These are phyloP conservation scores for Boletus sp. DNA, from an alignment of 768 basidiomycete genomes.

Conservation along the genomic window DNA sequence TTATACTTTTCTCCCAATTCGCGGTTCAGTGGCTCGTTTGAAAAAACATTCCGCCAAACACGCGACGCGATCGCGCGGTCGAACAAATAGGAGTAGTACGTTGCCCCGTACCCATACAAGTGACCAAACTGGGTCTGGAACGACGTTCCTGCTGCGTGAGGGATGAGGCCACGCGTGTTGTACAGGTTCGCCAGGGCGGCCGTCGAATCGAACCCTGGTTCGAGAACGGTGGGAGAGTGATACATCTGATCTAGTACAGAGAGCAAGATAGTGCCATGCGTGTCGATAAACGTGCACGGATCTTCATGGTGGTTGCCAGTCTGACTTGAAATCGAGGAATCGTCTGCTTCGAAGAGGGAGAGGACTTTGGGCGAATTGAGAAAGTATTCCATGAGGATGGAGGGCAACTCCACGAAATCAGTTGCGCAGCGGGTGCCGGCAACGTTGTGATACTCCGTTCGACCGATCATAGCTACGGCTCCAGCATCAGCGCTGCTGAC, in stretches of 20 bases:
- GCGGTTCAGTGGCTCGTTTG: constrained; percentile 60
- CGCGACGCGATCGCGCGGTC: constrained; percentile 93
- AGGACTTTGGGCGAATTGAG: constrained; percentile 81
- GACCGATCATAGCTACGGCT: constrained; percentile 87
- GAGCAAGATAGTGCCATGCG: constrained; percentile 86
- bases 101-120: constrained; percentile 93
- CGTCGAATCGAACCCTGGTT: constrained; percentile 71
- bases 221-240: constrained; percentile 65
- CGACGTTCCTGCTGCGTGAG: constrained; percentile 78
- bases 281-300: constrained; percentile 81
- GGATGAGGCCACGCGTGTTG: constrained; percentile 72
- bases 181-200: constrained; percentile 56
- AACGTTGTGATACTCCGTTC: constrained; percentile 96
- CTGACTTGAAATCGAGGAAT: constrained; percentile 42
- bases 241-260: constrained; percentile 87
- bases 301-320: constrained; percentile 68
- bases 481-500: constrained; percentile 5
- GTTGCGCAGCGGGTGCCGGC: constrained; percentile 97
- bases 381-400: constrained; percentile 99
- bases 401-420: constrained; percentile 96
- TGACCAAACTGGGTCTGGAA: constrained; percentile 98
- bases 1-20: constrained; percentile 81
- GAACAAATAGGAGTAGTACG: constrained; percentile 96
- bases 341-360: constrained; percentile 65
- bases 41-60: constrained; percentile 82